Conservation (phyloP, 2,329 filamentous ascomycete genomes). For the Cytospora piceae region DNA sequence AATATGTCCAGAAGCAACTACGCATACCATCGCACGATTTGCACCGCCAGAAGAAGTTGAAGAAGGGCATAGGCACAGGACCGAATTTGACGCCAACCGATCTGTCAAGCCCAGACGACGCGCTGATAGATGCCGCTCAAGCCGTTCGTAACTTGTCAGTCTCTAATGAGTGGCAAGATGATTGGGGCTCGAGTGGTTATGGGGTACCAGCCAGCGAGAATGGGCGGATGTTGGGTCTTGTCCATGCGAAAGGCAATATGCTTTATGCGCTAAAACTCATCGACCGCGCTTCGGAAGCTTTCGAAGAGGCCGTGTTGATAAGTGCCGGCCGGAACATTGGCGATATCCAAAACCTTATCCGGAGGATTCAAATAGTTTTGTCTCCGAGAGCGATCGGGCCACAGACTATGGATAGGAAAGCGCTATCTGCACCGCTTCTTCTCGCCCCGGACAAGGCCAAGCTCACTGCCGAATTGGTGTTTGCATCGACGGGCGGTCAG, state of each 20-base stretch:
- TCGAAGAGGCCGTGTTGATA: conserved; percentile 93
- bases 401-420: conserved; percentile 35
- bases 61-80: conserved; percentile 34
- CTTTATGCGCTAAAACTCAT: conserved; percentile 88
- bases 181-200: conserved; percentile 82
- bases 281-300: conserved; percentile 78
- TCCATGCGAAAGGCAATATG: conserved; percentile 99
- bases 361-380: conserved; percentile 73
- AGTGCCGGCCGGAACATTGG: conserved; percentile 72
- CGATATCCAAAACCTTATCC: conserved; percentile 78
- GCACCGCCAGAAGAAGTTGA: conserved; percentile 34
- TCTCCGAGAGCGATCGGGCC: conserved; percentile 46
- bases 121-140: conserved; percentile 34
- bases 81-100: conserved; percentile 29
- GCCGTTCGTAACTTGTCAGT: conserved; percentile 25
- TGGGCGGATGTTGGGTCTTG: conserved; percentile 86
- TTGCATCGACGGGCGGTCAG: conserved; percentile 69
- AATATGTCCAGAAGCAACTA: conserved; percentile 78
- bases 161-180: conserved; percentile 24
- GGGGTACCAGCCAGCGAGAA: conserved; percentile 84
- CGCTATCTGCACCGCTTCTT: conserved; percentile 67
- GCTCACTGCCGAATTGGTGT: conserved; percentile 81
- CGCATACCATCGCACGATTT: conserved; percentile 45
- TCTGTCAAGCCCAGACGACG: conserved; percentile 33
- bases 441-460: conserved; percentile 83